Base-by-base conservation (phyloP, 805 yeast genomes). In the Suhomyces prunicola region DNA sequence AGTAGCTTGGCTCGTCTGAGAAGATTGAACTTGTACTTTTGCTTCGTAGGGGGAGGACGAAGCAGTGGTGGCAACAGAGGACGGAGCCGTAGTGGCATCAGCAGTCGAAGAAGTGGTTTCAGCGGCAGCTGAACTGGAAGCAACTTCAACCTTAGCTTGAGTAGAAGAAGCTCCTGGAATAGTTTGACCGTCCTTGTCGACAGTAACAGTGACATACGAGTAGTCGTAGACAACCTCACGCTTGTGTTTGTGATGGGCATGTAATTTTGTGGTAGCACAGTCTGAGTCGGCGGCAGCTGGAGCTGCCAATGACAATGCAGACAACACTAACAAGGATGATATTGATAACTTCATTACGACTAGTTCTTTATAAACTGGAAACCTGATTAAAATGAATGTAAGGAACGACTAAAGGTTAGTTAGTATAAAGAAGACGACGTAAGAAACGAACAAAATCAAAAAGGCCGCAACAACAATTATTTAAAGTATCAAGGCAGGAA, bases 231-330 rank as follows among this genome's bases (percentile, higher is more conserved):
- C 86, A 57, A 78, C 79, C 46, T 81, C 85, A 74, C 83, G 79
- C 70, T 76, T 83, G 70, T 79, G 85, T 67, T 72, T 81, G 72
- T 79, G 86, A 73, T 85, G 87, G 54, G 77, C 77, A 72, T 84
- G 88, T 64, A 69, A 67, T 51, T 66, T 68, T 63, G 76, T 71
- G 52, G 78, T 70, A 63, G 75, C 65, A 57, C 80, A 77, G 55
- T 66, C 76, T 15, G 59, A 62, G 48, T 56, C 62, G 22, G 50
- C 59, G 19, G 67, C 62, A 23, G 66, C 61, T 19, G 71, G 67
- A 19, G 62, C 61, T 40, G 62, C 58, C 23, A 50, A 10, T 3
- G 56, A 35, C 23, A 58, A 42, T 46, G 68, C 65, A 23, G 69
- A 62, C 27, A 65, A 23, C 15, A 67, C 63, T 40, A 57, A 52